phyloP scores from a whole-genome alignment of 768 basidiomycete species.

The Hebeloma cylindrosporum region DNA sequence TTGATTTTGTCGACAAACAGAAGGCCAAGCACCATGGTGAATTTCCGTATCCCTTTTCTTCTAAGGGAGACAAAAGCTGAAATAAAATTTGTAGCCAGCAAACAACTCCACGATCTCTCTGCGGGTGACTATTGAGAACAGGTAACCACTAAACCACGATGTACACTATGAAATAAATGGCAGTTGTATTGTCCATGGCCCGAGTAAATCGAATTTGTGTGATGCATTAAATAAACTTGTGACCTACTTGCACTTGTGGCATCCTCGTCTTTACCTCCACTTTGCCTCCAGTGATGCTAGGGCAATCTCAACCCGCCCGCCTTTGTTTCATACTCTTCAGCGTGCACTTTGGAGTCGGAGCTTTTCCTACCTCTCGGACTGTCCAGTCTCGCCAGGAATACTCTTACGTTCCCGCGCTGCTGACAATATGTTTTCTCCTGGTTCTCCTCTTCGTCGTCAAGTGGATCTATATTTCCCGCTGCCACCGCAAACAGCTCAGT shows the following conservation, averaged over 20 bases:
- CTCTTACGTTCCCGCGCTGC: constrained; percentile 7
- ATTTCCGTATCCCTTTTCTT: background rate
- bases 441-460: constrained; percentile 20
- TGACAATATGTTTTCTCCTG: constrained; percentile 11
- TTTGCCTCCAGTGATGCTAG: background rate
- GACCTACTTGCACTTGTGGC: no score
- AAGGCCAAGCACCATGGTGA: constrained; percentile 29
- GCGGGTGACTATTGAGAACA: background rate
- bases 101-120: constrained; percentile 8
- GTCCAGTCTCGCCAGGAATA: background rate
- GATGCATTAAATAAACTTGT: no score
- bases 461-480: constrained; percentile 19
- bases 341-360: background rate
- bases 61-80: background rate
- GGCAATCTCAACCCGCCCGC: background rate
- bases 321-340: background rate
- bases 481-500: constrained; percentile 5
- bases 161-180: no score
- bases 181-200: no score
- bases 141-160: constrained; percentile 6
- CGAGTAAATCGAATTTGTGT: no score
- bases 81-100: background rate
- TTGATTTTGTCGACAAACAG: constrained; percentile 31
- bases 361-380: constrained; percentile 4
- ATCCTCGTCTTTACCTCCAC: no score